Base-by-base conservation (phyloP, 371 early-diverging fungal genomes). In the Mucor saturninus region DNA sequence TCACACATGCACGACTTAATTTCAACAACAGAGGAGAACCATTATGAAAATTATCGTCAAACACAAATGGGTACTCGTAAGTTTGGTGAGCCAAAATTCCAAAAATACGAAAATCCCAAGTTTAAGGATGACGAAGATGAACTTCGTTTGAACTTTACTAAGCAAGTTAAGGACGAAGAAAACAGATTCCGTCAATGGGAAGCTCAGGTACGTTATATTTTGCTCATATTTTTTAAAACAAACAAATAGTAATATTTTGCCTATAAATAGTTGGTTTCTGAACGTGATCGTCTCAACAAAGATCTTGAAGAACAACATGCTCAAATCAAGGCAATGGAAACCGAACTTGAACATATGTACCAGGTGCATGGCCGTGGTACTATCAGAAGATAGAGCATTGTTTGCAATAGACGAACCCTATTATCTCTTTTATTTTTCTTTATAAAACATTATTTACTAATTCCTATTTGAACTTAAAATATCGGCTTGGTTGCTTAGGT, bases 131-230 rank as follows among this genome's bases (percentile, higher is more conserved):
- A 96, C 71, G 98, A 97, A 75, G 98, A 95, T 62, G 83, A 82
- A 29, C 86, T 97, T 70, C 87, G 95, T 61, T 89, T 91, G 74
- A 85, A 92, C 56, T 96, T 97, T 74, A 94, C 97, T 45, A 95
- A 97, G 73, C 95, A 96, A 74, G 98, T 96, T 61, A 86, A 93
- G 56, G 70, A 89, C 63, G 96, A 97, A 79, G 98, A 97, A 83
- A 90, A 89, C 72, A 75, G 96, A 59, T 97, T 97, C 89, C 88
- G 96, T 66, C 89, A 94, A 69, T 97, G 98, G 98, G 98, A 96
- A 77, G 94, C 94, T 76, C 92, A 87, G 90, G 70, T 69, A 63
- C 40, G 32, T 8, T 62, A 11, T 32, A 35, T 30, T 3, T 8
- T 10, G 26, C 2, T 2, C 28, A 35, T 32, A 5, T 4, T 29